These are phyloP conservation scores for Solanum megistacrolobum DNA, from an alignment of 257 asterid species.

Conservation along the genomic window DNA sequence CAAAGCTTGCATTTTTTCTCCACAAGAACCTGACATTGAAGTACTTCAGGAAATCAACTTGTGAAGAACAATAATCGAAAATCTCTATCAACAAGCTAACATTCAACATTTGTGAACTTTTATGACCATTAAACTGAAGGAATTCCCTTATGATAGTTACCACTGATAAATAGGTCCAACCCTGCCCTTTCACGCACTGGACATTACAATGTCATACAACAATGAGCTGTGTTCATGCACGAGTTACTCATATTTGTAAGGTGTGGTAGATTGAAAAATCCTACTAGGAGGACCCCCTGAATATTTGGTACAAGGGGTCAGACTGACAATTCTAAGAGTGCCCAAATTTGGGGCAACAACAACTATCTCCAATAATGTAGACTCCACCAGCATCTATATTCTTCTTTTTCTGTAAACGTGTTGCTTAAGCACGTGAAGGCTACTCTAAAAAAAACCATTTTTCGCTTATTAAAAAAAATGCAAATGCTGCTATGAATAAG, in stretches of 20 bases:
- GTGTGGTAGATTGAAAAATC: background rate
- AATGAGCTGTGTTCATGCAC: background rate
- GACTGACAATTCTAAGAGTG: background rate
- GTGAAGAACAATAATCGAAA: background rate
- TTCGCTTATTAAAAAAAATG: background rate
- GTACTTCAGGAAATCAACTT: background rate
- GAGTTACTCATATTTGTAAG: background rate
- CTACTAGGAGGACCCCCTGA: background rate
- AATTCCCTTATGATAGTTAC: background rate
- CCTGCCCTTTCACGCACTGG: background rate
- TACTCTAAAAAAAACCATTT: background rate
- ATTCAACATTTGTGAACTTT: background rate
- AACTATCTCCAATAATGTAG: background rate
- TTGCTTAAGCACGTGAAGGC: background rate
- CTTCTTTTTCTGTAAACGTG: background rate
- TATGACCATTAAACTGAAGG: background rate
- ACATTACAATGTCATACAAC: background rate
- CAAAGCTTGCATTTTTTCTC: conserved; percentile 90
- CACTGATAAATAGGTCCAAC: background rate
- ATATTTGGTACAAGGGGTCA: background rate
- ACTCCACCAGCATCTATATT: background rate
- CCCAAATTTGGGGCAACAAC: background rate
- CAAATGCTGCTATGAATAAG: background rate
- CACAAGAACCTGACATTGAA: conserved; percentile 59
- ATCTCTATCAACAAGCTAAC: background rate